Evolutionary conservation across 2,329 filamentous ascomycete species (phyloP).

Genomic region (Colletotrichum zoysiae): DNA sequence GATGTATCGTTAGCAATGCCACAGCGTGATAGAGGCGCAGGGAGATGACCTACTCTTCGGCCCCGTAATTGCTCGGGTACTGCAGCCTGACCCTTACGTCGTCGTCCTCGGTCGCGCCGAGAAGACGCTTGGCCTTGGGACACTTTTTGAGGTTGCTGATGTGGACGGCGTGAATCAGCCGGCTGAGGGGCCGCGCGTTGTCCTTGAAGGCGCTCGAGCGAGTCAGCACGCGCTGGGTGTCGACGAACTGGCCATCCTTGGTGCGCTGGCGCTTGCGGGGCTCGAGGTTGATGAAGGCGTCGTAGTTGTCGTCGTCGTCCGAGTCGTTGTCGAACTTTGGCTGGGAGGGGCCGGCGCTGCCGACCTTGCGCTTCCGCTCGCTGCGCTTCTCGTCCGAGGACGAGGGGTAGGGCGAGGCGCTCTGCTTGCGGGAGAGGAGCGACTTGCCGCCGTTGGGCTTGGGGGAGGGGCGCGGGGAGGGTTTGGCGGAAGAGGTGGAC

Average conservation of each 20-base stretch:
- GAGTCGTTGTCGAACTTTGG: slow-evolving; percentile 63
- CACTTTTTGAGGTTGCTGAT: slow-evolving; percentile 39
- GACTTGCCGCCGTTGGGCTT: slow-evolving; percentile 47
- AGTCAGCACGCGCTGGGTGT: slow-evolving; percentile 61
- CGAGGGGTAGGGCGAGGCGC: slow-evolving; percentile 58
- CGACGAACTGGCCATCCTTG: slow-evolving; percentile 56
- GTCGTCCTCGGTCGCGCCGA: slow-evolving; percentile 51
- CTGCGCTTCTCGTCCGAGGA: slow-evolving; percentile 44
- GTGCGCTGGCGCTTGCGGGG: slow-evolving; percentile 62
- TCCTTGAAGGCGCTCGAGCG: slow-evolving; percentile 58
- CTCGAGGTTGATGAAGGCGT: slow-evolving; percentile 55
- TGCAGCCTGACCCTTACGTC: slow-evolving; percentile 77
- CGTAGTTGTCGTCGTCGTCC: slow-evolving; percentile 63
- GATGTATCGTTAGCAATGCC: slow-evolving; percentile 42
- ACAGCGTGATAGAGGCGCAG: slow-evolving; percentile 38
- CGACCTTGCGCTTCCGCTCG: slow-evolving; percentile 42
- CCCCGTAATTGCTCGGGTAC: slow-evolving; percentile 81
- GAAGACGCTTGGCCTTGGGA: slow-evolving; percentile 36
- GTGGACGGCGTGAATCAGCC: slow-evolving; percentile 70
- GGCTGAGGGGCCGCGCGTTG: slow-evolving; percentile 44
- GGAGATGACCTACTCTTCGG: slow-evolving; percentile 69
- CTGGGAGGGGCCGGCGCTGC: slow-evolving; percentile 38
- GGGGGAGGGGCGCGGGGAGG: slow-evolving; percentile 55
- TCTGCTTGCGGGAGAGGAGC: slow-evolving; percentile 52
- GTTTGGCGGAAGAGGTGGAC: slow-evolving; percentile 51